Evolutionary conservation across 1,284 basidiomycete genomes (phyloP), one percentile per base, ranked within the genome.

Genomic region (Cryptococcus maquisensis): DNA sequence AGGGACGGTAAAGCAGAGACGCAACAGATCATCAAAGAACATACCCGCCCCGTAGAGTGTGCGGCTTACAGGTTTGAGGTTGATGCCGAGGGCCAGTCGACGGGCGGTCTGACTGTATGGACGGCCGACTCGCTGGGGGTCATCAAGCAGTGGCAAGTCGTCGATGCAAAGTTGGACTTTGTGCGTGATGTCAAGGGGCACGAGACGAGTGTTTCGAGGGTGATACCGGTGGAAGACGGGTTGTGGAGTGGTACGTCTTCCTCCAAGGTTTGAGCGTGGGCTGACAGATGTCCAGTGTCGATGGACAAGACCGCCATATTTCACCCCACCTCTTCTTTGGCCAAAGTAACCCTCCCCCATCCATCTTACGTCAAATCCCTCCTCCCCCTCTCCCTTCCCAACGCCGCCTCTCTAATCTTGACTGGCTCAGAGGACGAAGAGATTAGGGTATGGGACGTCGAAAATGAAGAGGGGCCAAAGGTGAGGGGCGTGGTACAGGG

Each of bases 71-170:
- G 54, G 26, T 40, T 56, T 15, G 54, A 61, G 9, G 16, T 63
- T 8, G 59, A 61, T 16, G 39, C 48, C 10, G 26, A 56, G 39
- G 56, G 82, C 0, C 74, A 78, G 28, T 71, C 72, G 12, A 75
- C 79, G 5, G 81, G 77, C 1, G 76, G 80, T 18, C 26, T 46
- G 4, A 23, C 49, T 2, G 74, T 93, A 3, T 89, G 85, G 72
- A 90, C 88, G 0, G 88, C 82, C 9, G 91, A 94, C 70, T 91
- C 87, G 3, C 87, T 93, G 83, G 92, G 92, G 1, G 70, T 86
- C 9, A 85, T 93, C 69, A 87, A 84, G 47, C 47, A 65, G 38
- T 77, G 74, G 74, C 20, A 41, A 3, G 38, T 71, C 10, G 57
- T 66, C 52, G 43, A 51, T 52, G 40, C 59, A 58, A 59, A 75